Base-by-base conservation (phyloP, 2,329 filamentous ascomycete species). In the Pyrenophora seminiperda region DNA sequence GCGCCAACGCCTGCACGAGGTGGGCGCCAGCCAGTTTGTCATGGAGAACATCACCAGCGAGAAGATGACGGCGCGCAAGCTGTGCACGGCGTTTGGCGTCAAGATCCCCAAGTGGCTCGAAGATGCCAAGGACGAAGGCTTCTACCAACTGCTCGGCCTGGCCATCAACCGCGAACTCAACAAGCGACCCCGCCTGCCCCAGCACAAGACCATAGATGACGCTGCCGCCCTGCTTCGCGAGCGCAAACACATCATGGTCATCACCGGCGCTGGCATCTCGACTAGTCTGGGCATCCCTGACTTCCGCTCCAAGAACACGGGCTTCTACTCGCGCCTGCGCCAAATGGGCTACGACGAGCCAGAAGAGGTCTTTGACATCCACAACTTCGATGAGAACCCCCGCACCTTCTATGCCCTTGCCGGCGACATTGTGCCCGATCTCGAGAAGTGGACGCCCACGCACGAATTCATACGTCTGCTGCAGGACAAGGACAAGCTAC, bases 211-310 rank as follows among this genome's bases (percentile, higher is more conserved):
- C 1, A 81, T 97, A 43, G 89, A 95, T 58, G 91, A 99, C 74
- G 94, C 90, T 4, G 91, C 94, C 7, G 76, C 80, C 11, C 79
- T 99, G 41, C 81, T 99, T 34, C 80, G 84, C 61, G 82, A 83
- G 51, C 85, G 87, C 49, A 83, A 83, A 61, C 96, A 96, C 72
- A 92, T 99, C 71, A 84, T 99, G 66, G 89, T 97, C 58, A 83
- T 99, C 60, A 97, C 94, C 1, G 94, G 94, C 42, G 94, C 94
- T 14, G 94, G 94, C 60, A 97, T 99, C 61, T 97, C 92, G 19
- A 99, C 94, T 1, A 96, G 91, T 42, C 84, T 99, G 15, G 94
- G 94, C 54, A 97, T 99, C 52, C 94, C 94, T 4, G 94, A 99
- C 73, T 99, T 99, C 69, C 87, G 94, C 59, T 97, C 92, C 43